Evolutionary conservation across 2,329 filamentous ascomycete species (phyloP), one percentile per base, ranked within the genome.

Genomic region (Hyphodiscus sp.): DNA sequence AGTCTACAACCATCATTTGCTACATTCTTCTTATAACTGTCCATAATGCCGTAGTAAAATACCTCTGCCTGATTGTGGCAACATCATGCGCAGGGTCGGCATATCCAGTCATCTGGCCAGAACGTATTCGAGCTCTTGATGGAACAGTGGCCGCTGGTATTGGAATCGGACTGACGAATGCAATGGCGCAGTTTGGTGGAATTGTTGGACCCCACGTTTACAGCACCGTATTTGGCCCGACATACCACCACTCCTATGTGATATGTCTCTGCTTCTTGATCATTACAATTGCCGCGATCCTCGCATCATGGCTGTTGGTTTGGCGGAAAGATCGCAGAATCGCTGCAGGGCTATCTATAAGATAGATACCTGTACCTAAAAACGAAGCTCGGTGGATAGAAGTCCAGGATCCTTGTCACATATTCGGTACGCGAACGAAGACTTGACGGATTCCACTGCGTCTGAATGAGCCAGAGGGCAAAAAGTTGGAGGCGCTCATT

Each of bases 51-150:
- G 53, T 68, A 1, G 69, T 70, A 33, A 69, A 69, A 51, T 72
- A 72, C 47, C 50, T 71, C 9, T 68, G 63, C 41, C 55, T 72
- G 20, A 67, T 72, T 20, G 62, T 73, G 5, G 69, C 62, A 15
- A 63, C 66, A 0, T 62, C 67, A 1, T 73, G 69, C 49, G 68
- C 71, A 1, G 70, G 70, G 2, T 73, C 69, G 5, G 70, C 70
- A 6, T 74, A 72, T 53, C 71, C 71, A 0, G 69, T 73, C 42
- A 74, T 74, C 57, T 74, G 71, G 71, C 71, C 71, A 8, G 72
- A 74, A 56, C 68, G 71, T 1, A 74, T 74, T 50, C 67, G 71
- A 20, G 71, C 65, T 0, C 63, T 72, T 10, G 65, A 73, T 23
- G 70, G 71, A 15, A 73, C 72, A 1, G 66, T 71, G 2, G 69